Base-by-base conservation (phyloP, 2,329 filamentous ascomycete species). In the Zasmidium cellare region DNA sequence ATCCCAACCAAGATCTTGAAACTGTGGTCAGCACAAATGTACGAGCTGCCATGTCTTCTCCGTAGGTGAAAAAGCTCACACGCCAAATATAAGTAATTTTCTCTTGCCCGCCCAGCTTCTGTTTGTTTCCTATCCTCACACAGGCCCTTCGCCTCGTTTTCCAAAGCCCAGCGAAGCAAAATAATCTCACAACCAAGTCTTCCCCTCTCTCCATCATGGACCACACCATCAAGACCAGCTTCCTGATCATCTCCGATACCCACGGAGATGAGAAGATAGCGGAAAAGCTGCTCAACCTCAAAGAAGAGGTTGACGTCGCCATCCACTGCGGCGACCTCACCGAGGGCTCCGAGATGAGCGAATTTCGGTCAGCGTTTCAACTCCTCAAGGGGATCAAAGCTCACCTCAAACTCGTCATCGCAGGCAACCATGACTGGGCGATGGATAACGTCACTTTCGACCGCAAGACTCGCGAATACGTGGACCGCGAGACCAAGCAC, bases 401-500 rank as follows among this genome's bases (percentile, higher is more conserved):
- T 1, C 77, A 80, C 9, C 69, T 87, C 3, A 87, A 87, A 65
- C 74, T 87, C 22, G 80, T 87, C 19, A 86, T 87, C 58, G 80
- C 84, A 0, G 85, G 85, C 0, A 87, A 87, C 65, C 85, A 87
- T 70, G 84, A 87, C 65, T 74, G 85, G 46, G 81, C 79, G 84
- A 87, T 51, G 24, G 7, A 7, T 16, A 47, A 3, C 59, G 52
- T 44, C 70, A 28, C 54, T 57, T 16, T 54, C 59, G 64, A 56
- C 6, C 25, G 25, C 25, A n/a, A n/a, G n/a, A n/a, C n/a, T n/a
- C n/a, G n/a, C n/a, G n/a, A n/a, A n/a, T n/a, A n/a, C n/a, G n/a
- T n/a, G n/a, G n/a, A 12, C 41, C 53, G 18, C 53, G 59, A 9
- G 25, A 53, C 9, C 24, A 28, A 55, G 3, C 41, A 50, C 20